Conservation (phyloP, 2,329 filamentous ascomycete species). For the Rutstroemia sp. region DNA sequence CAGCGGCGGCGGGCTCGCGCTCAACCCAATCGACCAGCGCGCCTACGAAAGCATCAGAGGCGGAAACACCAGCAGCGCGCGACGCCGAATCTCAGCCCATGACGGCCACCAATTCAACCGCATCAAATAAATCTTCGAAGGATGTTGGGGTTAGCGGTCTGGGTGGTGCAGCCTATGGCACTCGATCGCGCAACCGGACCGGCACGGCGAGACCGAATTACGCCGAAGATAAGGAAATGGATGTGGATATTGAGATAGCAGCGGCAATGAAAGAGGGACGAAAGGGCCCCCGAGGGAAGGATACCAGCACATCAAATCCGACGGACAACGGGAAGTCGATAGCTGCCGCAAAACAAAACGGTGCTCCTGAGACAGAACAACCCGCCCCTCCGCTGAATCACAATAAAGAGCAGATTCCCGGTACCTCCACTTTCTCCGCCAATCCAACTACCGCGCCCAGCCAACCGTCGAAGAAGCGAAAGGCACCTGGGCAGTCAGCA, state of each 20-base stretch:
- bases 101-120: conserved; percentile 40
- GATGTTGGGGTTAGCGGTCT: conserved; percentile 32
- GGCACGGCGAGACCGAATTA: conserved; percentile 83
- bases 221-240: conserved; percentile 85
- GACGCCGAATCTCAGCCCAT: conserved; percentile 36
- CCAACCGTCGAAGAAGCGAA: conserved; percentile 71
- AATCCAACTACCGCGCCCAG: conserved; percentile 32
- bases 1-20: conserved; percentile 7
- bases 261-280: conserved; percentile 48
- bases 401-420: conserved; percentile 43
- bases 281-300: conserved; percentile 41
- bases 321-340: conserved; percentile 15
- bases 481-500: conserved; percentile 45
- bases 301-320: conserved; percentile 4
- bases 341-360: conserved; percentile 35
- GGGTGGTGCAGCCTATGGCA: conserved; percentile 59
- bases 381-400: conserved; percentile 22
- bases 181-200: conserved; percentile 82
- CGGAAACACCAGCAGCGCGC: conserved; percentile 12
- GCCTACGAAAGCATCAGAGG: conserved; percentile 11
- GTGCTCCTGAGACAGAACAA: conserved; percentile 25
- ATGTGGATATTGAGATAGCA: conserved; percentile 76
- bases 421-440: conserved; percentile 51
- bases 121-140: conserved; percentile 40
- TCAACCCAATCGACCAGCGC: conserved; percentile 8